Percentiles rank a stretch among this genome's conserved stretches.
Conservation (phyloP, 257 asterid species). For the Nicotiana tomentosiformis region DNA sequence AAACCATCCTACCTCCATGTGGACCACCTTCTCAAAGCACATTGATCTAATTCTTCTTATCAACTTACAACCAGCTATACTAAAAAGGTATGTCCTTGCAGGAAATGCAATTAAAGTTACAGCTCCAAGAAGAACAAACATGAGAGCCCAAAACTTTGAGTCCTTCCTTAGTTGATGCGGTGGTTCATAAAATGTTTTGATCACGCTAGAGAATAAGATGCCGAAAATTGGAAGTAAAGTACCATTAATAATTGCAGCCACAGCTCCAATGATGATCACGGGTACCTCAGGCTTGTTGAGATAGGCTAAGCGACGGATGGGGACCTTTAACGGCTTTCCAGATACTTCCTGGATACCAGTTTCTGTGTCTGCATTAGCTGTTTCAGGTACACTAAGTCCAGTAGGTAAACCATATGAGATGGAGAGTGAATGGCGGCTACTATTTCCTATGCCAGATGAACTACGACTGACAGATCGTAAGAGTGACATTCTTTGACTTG, state of each 20-base stretch:
- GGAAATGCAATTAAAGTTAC: slow-evolving; percentile 72
- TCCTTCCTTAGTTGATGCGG: slow-evolving; percentile 45
- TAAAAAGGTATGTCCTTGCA: slow-evolving; percentile 63
- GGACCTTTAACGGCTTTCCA: slow-evolving; percentile 36
- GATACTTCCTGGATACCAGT: slow-evolving; percentile 22
- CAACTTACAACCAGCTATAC: slow-evolving; percentile 74
- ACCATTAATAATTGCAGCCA: slow-evolving; percentile 67
- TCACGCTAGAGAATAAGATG: slow-evolving; percentile 49
- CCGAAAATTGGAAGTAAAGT: slow-evolving; percentile 72
- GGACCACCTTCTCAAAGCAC: slow-evolving; percentile 87
- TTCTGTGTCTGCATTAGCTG: slow-evolving; percentile 31
- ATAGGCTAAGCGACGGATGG: slow-evolving; percentile 48
- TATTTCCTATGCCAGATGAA: slow-evolving; percentile 61
- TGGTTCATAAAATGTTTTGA: slow-evolving; percentile 57
- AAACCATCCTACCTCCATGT: slow-evolving; percentile 86
- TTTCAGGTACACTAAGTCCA: slow-evolving; percentile 42
- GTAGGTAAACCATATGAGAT: slow-evolving; percentile 48
- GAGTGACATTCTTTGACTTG: slow-evolving; percentile 48
- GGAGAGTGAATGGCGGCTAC: slow-evolving; percentile 48
- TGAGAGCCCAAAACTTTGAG: slow-evolving; percentile 71
- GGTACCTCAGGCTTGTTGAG: slow-evolving; percentile 82
- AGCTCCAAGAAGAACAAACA: slow-evolving; percentile 60
- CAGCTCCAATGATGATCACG: slow-evolving; percentile 36
- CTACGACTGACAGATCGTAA: slow-evolving; percentile 45
- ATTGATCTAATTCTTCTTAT: slow-evolving; percentile 62